These are phyloP conservation scores for Zangia roseola DNA, from an alignment of 768 basidiomycete species.

Conservation along the genomic window DNA sequence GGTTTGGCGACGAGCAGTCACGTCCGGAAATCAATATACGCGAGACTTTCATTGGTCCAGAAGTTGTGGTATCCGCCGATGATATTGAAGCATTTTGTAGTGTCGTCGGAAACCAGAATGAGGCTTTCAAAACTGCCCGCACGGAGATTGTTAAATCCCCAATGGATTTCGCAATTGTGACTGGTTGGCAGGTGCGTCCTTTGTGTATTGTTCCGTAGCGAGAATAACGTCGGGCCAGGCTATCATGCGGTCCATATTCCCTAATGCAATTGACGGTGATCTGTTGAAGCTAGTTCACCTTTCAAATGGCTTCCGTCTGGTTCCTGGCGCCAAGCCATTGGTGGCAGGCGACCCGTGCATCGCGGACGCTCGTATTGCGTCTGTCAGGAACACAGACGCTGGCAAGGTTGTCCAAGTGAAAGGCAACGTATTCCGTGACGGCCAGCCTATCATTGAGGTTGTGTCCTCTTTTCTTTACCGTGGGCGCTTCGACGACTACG, in stretches of 20 bases:
- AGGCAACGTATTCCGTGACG: constrained; percentile 75
- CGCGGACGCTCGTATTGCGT: constrained; percentile 84
- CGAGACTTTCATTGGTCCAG: constrained; percentile 83
- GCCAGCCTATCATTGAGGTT: constrained; percentile 86
- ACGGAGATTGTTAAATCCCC: constrained; percentile 75
- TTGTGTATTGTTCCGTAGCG: not conserved
- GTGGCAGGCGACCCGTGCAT: constrained; percentile 87
- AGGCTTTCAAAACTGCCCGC: constrained; percentile 80
- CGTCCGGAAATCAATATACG: constrained; percentile 79
- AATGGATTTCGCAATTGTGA: constrained; percentile 98
- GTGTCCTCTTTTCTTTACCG: constrained; percentile 96
- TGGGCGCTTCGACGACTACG: constrained; percentile 88
- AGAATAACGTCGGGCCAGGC: constrained; percentile 51
- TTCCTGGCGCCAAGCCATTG: constrained; percentile 75
- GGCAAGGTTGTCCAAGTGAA: constrained; percentile 94
- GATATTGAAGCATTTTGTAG: constrained; percentile 88
- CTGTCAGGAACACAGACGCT: constrained; percentile 85
- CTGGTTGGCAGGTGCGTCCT: constrained; percentile 89
- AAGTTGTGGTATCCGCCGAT: constrained; percentile 73
- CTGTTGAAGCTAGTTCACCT: constrained; percentile 94
- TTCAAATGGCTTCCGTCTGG: constrained; percentile 92
- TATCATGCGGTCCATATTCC: constrained; percentile 99
- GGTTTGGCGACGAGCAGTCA: constrained; percentile 86
- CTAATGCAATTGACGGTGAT: constrained; percentile 86
- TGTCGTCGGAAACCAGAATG: constrained; percentile 91